A percentile compares a stretch with the other conserved stretches of the same genome.
Evolutionary conservation across 441 rosid species (phyloP).

Genomic region (Francoa sonchifolia): DNA sequence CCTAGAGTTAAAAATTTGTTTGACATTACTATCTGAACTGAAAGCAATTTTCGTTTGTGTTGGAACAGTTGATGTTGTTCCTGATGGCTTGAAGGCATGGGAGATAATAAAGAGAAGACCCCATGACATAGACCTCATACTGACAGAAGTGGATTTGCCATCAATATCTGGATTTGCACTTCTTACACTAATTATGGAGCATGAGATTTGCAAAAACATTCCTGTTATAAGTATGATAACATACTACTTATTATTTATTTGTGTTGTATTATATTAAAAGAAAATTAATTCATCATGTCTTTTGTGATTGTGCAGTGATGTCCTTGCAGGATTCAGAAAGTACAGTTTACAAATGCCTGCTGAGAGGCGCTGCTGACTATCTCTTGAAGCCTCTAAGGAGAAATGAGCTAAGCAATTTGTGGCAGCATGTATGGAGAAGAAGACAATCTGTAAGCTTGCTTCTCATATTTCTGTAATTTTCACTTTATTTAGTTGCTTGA

Average conservation of each 20-base stretch:
- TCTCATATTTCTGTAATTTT: neutral
- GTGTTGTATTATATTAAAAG: neutral
- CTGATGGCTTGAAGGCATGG: conserved; percentile 94
- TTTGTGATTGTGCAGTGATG: conserved; percentile 63
- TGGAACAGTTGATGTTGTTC: conserved; percentile 52
- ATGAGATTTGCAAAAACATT: conserved; percentile 68
- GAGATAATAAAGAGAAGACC: conserved; percentile 62
- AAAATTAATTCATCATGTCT: neutral
- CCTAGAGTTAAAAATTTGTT: no score
- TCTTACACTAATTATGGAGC: conserved; percentile 74
- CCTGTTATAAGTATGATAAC: conserved; percentile 74
- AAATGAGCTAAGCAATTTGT: conserved; percentile 78
- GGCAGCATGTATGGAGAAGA: conserved; percentile 99
- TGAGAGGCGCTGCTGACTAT: conserved; percentile 87
- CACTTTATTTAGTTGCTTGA: no score
- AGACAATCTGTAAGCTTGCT: conserved; percentile 55
- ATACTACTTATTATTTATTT: neutral
- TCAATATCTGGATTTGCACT: conserved; percentile 80
- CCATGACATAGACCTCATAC: conserved; percentile 48
- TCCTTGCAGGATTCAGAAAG: conserved; percentile 69
- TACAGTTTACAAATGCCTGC: conserved; percentile 84
- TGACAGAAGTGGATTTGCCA: conserved; percentile 86
- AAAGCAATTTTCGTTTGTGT: conserved; percentile 5
- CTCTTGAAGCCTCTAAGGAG: conserved; percentile 88
- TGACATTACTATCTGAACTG: neutral